Evolutionary conservation across 2,329 filamentous ascomycete species (phyloP).

Genomic region (Myriosclerotinia scirpicola): DNA sequence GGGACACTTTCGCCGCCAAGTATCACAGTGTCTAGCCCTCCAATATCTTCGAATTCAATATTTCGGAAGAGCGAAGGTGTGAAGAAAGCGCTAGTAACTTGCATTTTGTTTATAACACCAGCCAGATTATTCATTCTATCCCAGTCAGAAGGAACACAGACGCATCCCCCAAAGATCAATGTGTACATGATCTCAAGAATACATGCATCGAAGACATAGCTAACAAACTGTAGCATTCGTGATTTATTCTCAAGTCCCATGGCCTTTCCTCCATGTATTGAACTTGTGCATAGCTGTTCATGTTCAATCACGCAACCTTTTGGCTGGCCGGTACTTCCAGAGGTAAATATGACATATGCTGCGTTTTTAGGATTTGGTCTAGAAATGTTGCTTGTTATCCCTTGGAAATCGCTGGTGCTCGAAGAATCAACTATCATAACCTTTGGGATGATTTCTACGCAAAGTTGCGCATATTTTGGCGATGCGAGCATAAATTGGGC

Average conservation of each 20-base stretch:
- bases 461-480: neutral
- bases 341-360: slow-evolving; percentile 27
- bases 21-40: neutral
- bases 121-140: slow-evolving; percentile 43
- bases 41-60: neutral
- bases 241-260: slow-evolving; percentile 14
- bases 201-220: slow-evolving; percentile 25
- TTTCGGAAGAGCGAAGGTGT: slow-evolving; percentile 28
- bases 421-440: no score
- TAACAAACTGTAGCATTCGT: slow-evolving; percentile 23
- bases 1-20: slow-evolving; percentile 8
- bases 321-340: slow-evolving; percentile 33
- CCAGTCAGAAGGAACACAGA: slow-evolving; percentile 44
- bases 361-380: neutral
- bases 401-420: no score
- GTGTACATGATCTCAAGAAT: slow-evolving; percentile 24
- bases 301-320: slow-evolving; percentile 26
- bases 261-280: neutral
- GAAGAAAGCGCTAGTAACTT: slow-evolving; percentile 30
- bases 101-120: slow-evolving; percentile 32
- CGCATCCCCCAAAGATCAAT: slow-evolving; percentile 42
- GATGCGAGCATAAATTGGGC: slow-evolving; percentile 26
- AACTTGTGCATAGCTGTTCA: neutral
- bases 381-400: no score
- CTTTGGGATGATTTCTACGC: no score